A percentile compares a stretch with the other conserved stretches of the same genome.
phyloP scores from a whole-genome alignment of 2,329 filamentous ascomycete species.

The Trichothecium roseum region DNA sequence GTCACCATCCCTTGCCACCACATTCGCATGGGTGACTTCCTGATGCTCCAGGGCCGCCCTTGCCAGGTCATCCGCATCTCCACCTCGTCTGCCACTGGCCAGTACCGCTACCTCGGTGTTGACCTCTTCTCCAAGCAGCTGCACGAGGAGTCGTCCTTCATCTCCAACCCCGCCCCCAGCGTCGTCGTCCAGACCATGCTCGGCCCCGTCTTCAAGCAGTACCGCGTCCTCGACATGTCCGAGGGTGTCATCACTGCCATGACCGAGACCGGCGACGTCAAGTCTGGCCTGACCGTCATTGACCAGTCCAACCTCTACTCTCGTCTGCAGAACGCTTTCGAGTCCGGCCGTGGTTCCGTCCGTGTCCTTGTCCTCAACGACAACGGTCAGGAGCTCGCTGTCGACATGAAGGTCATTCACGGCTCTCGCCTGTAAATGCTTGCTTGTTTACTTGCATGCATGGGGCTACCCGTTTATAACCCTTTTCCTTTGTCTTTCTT shows the following conservation, averaged over 20 bases:
- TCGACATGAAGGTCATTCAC: constrained; percentile 99
- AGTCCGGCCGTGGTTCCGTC: constrained; percentile 85
- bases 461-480: too few relatives aligned
- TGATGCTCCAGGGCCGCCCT: constrained; percentile 97
- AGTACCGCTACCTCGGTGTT: constrained; percentile 99
- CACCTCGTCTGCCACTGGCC: constrained; percentile 91
- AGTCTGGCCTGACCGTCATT: constrained; percentile 86
- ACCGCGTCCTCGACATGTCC: constrained; percentile 95
- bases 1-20: constrained; percentile 99
- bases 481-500: too few relatives aligned
- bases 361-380: constrained; percentile 95
- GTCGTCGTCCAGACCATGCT: constrained; percentile 99
- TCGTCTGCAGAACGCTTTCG: constrained; percentile 75
- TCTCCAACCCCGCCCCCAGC: constrained; percentile 92
- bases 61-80: constrained; percentile 99
- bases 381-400: constrained; percentile 83
- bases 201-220: constrained; percentile 99
- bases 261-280: constrained; percentile 98
- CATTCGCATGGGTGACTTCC: constrained; percentile 96
- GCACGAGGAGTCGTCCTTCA: constrained; percentile 95
- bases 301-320: constrained; percentile 85
- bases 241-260: constrained; percentile 84
- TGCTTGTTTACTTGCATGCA: constrained; percentile 2
- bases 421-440: constrained; percentile 51
- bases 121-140: constrained; percentile 99